phyloP scores from a whole-genome alignment of 1,139 yeast genomes.

The Pichia sp. region DNA sequence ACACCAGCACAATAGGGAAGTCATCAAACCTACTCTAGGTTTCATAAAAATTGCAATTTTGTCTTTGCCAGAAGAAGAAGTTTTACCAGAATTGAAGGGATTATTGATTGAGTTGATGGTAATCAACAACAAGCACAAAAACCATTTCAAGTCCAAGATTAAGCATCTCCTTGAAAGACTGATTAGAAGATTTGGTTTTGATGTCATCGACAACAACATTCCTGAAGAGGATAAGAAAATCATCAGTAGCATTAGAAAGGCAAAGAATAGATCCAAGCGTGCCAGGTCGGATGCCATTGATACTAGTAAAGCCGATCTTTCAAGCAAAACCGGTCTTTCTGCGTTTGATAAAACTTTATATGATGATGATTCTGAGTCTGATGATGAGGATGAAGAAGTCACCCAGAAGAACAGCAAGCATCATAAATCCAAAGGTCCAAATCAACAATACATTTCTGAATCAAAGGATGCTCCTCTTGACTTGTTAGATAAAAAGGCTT shows the following conservation, averaged over 20 bases:
- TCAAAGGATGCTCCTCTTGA: conserved; percentile 81
- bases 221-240: conserved; percentile 87
- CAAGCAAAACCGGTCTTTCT: conserved; percentile 35
- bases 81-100: conserved; percentile 61
- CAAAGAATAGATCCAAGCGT: conserved; percentile 58
- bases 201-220: conserved; percentile 68
- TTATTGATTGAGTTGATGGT: conserved; percentile 70
- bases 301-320: conserved; percentile 35
- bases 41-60: conserved; percentile 88
- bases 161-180: conserved; percentile 90
- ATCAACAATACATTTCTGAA: conserved; percentile 67
- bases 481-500: conserved; percentile 76
- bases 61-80: conserved; percentile 75
- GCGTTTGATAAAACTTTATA: conserved; percentile 81
- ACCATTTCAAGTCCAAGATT: conserved; percentile 87
- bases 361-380: conserved; percentile 47
- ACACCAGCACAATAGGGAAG: conserved; percentile 87
- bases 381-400: conserved; percentile 43
- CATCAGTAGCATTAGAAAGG: conserved; percentile 77
- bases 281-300: conserved; percentile 50
- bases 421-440: conserved; percentile 27
- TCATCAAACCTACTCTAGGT: conserved; percentile 91
- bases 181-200: conserved; percentile 84
- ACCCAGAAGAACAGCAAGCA: conserved; percentile 23
- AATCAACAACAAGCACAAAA: conserved; percentile 96